Base-by-base conservation (phyloP, 1,284 basidiomycete genomes). In the Cryptococcus amylolentus region DNA sequence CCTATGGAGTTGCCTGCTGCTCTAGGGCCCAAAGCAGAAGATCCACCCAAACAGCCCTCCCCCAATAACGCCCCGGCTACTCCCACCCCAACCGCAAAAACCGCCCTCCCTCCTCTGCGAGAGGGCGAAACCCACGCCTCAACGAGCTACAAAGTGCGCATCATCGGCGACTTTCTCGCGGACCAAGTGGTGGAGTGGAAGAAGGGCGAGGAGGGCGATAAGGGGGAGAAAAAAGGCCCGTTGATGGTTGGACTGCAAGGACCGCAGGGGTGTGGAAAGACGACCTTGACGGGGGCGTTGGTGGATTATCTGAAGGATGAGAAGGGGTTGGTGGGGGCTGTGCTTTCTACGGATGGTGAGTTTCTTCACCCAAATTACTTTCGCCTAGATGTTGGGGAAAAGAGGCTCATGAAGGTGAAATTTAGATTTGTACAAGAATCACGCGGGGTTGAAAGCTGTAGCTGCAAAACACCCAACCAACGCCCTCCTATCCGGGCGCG, bases 191-290 rank as follows among this genome's bases (percentile, higher is more conserved):
- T 64, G 27, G 43, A 18, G 10, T 66, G 68, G 41, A 58, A 46
- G 5, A 23, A 40, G 6, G 23, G 23, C 23, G 23, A 23, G 23
- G 18, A 40, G 6, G 23, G 23, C 23, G 23, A 23, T 2, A 43
- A 51, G 13, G 61, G 55, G 2, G 47, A 28, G 12, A 67, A 58
- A n/a, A 23, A 23, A n/a, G 57, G 54, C 16, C 70, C 70, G 1
- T 47, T 71, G 44, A 62, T 71, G 60, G 68, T 70, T 3, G 68
- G 66, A 10, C 45, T 70, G 28, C 70, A 70, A 49, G 67, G 70
- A 18, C 67, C 69, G 2, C 68, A 69, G 54, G 67, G 69, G 20
- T 67, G 66, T 52, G 68, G 63, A 31, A 75, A 75, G 61, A 75
- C 71, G 5, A 75, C 73, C 2, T 58, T 75, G 18, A 69, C 68